Evolutionary conservation across 2,329 filamentous ascomycete genomes (phyloP).

Genomic region (Anisogramma anomala): DNA sequence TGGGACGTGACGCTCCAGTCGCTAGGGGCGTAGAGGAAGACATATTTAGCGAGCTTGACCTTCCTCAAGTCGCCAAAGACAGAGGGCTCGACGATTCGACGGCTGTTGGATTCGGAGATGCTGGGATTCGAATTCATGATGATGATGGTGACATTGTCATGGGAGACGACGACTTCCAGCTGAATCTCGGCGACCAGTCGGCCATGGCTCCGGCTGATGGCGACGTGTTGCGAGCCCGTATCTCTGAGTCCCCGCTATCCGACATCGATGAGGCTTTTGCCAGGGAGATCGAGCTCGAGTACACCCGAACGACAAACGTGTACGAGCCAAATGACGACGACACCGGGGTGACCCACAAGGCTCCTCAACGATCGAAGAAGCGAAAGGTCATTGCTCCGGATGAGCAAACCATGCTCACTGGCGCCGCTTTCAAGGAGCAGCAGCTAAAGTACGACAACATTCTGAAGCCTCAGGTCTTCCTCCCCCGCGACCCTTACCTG

Average conservation of each 20-base stretch:
- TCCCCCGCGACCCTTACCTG: constrained; percentile 77
- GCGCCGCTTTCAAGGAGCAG: constrained; percentile 69
- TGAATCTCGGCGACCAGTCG: constrained; percentile 49
- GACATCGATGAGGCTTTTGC: constrained; percentile 55
- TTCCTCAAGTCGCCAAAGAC: constrained; percentile 44
- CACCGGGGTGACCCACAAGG: constrained; percentile 48
- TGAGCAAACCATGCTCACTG: constrained; percentile 64
- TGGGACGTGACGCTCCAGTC: constrained; percentile 73
- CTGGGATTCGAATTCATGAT: constrained; percentile 48
- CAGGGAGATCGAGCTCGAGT: constrained; percentile 47
- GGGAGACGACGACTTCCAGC: constrained; percentile 53
- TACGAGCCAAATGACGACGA: constrained; percentile 49
- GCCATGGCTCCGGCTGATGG: constrained; percentile 38
- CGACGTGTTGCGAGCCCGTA: constrained; percentile 44
- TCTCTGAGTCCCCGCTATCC: constrained; percentile 59
- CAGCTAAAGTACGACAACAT: constrained; percentile 81
- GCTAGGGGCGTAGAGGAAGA: constrained; percentile 58
- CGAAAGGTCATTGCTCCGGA: constrained; percentile 78
- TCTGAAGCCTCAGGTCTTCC: constrained; percentile 66
- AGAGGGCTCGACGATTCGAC: constrained; percentile 45
- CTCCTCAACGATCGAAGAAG: constrained; percentile 62
- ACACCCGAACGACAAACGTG: constrained; percentile 44
- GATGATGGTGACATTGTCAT: constrained; percentile 54
- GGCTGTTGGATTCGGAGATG: constrained; percentile 42
- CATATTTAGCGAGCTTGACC: constrained; percentile 53